Base-by-base conservation (phyloP, 1,284 basidiomycete species). In the Sparassis latifolia region DNA sequence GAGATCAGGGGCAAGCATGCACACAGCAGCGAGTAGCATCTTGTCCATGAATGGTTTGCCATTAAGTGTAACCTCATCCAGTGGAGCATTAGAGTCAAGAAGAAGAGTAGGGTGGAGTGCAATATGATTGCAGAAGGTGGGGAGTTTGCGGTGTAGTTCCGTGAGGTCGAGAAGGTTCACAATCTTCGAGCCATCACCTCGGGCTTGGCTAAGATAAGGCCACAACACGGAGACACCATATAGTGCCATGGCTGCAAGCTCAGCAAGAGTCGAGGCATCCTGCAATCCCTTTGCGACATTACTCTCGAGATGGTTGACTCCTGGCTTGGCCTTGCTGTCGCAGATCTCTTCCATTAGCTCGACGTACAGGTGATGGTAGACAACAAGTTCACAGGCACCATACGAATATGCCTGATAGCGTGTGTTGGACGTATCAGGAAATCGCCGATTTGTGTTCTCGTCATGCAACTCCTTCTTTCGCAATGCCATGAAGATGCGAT, bases 191-290 rank as follows among this genome's bases (percentile, higher is more conserved):
- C 31, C 47, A 28, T 27, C 37, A 4, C 48, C 52, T 1, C 57
- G 54, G 10, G 57, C 56, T 40, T 27, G 10, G 3, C 45, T 20
- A 33, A 59, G 53, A 44, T 64, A 62, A 4, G 58, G 60, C 31
- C 48, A 32, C 3, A 52, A 55, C 48, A 66, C 47, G 9, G 51
- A 20, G 35, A 61, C 55, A 2, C 48, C 51, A 51, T 70, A 68
- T 0, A 72, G 47, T 1, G 61, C 59, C 5, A 72, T 49, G 1
- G 62, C 60, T 33, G 53, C 55, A 3, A 73, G 63, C 50, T 74
- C 71, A 2, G 68, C 69, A 5, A 69, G 54, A n/a, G 69, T 74
- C 4, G 62, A 52, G 1, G 50, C 47, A 50, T 73, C 69, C 1
- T 65, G 42, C 0, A 74, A 54, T 0, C 59, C 67, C 1, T 58